Evolutionary conservation across 2,329 filamentous ascomycete species (phyloP).

Genomic region (Botrytis galanthina): DNA sequence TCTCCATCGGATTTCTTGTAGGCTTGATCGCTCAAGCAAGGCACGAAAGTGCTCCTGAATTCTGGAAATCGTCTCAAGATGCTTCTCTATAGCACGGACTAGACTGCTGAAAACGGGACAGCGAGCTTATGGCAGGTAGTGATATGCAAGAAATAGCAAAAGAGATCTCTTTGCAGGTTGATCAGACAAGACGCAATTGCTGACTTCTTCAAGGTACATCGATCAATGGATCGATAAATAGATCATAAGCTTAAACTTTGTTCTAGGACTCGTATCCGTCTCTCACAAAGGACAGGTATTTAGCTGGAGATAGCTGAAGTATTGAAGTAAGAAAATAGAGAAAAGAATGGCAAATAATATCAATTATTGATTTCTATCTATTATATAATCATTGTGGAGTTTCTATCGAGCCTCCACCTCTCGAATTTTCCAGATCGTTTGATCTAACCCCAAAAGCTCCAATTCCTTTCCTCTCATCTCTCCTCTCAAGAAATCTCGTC

Average conservation of each 20-base stretch:
- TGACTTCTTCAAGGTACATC: fast-evolving
- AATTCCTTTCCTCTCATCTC: slow-evolving; percentile 18
- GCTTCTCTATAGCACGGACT: not conserved
- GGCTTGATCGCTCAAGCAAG: not conserved
- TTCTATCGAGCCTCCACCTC: not conserved
- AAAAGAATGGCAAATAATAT: not conserved
- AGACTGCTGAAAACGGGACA: not conserved
- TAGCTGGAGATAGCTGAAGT: not conserved
- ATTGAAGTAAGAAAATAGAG: not conserved
- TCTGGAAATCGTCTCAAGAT: not conserved
- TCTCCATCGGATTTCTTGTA: not conserved
- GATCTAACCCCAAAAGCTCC: not conserved
- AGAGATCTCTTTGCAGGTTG: not conserved
- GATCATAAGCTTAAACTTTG: too few species aligned
- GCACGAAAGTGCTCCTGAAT: too few species aligned
- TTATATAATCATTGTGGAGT: not conserved
- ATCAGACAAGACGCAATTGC: not conserved
- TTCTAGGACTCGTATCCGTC: too few species aligned
- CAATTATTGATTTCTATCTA: not conserved
- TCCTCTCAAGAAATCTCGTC: slow-evolving; percentile 17
- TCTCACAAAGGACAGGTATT: not conserved
- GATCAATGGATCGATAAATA: fast-evolving
- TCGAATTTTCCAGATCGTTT: not conserved
- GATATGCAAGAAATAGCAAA: not conserved
- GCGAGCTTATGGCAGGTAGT: not conserved